Percentiles rank a stretch among this genome's conserved stretches.
phyloP scores from a whole-genome alignment of 208 protist genomes.

The Leishmania mexicana region DNA sequence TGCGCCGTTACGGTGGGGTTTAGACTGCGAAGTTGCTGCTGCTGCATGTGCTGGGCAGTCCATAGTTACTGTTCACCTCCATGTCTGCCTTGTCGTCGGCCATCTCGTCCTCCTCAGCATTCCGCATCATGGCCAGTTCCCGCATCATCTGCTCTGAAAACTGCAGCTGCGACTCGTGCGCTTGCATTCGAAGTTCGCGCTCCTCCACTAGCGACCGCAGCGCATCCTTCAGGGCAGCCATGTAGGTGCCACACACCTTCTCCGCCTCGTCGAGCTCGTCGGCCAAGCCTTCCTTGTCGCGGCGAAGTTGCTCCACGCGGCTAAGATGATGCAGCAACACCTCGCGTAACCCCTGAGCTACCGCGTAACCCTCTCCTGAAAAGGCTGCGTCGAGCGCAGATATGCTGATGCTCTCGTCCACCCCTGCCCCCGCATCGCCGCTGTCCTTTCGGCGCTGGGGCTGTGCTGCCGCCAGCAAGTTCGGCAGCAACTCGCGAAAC shows the following conservation, averaged over 20 bases:
- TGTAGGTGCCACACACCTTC: conserved; percentile 25
- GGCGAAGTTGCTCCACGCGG: conserved; percentile 52
- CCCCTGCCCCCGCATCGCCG: not conserved
- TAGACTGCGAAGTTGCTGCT: not conserved
- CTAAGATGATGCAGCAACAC: conserved; percentile 15
- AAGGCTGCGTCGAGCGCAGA: not conserved
- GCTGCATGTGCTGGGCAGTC: conserved; percentile 7
- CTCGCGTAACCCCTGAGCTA: conserved; percentile 11
- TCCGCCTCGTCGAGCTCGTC: conserved; percentile 46
- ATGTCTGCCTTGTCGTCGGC: conserved; percentile 5
- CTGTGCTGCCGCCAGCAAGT: conserved; percentile 8
- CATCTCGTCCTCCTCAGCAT: conserved; percentile 14
- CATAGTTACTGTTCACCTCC: conserved; percentile 18
- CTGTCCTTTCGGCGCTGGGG: not conserved
- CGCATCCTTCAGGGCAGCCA: conserved; percentile 36
- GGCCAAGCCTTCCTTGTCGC: conserved; percentile 50
- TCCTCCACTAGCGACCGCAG: conserved; percentile 38
- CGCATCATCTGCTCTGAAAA: conserved; percentile 37
- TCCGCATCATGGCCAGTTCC: conserved; percentile 38
- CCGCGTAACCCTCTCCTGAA: not conserved
- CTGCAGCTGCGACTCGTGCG: conserved; percentile 31
- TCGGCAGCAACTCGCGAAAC: conserved; percentile 15
- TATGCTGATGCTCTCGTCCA: not conserved
- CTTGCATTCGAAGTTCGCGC: conserved; percentile 41
- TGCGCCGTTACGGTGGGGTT: not conserved